Base-by-base conservation (phyloP, 148 eudicot species). In the Camellia lanceoleosa region DNA sequence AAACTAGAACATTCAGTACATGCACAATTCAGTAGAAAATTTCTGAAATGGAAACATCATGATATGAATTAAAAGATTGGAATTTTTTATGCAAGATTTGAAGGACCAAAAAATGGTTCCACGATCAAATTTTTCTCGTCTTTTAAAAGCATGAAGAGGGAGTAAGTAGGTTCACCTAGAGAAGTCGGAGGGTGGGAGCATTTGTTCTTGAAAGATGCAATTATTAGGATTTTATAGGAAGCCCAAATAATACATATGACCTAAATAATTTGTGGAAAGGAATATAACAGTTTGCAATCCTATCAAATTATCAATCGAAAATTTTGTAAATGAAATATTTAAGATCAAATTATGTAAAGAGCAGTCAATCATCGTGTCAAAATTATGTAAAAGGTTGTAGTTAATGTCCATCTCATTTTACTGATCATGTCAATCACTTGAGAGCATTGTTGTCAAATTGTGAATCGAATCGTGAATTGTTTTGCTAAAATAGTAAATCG, bases 1-100 rank as follows among this genome's bases (percentile, higher is more conserved):
- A 18, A 16, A 68, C 23, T 46, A 20, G 12, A 68, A 68, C 54
- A 68, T 44, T 44, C 72, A 44, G 2, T 49, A 68, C 52, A 16
- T 42, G 52, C 23, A 19, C 68, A 75, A 11, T 75, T 75, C 52
- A 9, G 54, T 38, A n/a, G 43, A 75, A 75, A 61, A 44, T 61
- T 0, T 74, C 4, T 42, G 15, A 20, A 61, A 44, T 15, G 19
- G 41, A 75, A 43, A 46, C 15, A 59, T 75, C 51, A 43, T 6
- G 2, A 11, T 43, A 61, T 5, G 5, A 23, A 30, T 64, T 16
- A 19, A 3, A 49, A 63, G 13, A 49, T 62, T 16, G 0, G 30
- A 60, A 0, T 55, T n/a, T 19, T 19, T 49, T 4, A 47, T 46
- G 43, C 56, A 61, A 76, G 38, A 63, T 46, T 0, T 7, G 51